Conservation (phyloP, 176 grass and related monocot genomes). For the Carex scoparia region DNA sequence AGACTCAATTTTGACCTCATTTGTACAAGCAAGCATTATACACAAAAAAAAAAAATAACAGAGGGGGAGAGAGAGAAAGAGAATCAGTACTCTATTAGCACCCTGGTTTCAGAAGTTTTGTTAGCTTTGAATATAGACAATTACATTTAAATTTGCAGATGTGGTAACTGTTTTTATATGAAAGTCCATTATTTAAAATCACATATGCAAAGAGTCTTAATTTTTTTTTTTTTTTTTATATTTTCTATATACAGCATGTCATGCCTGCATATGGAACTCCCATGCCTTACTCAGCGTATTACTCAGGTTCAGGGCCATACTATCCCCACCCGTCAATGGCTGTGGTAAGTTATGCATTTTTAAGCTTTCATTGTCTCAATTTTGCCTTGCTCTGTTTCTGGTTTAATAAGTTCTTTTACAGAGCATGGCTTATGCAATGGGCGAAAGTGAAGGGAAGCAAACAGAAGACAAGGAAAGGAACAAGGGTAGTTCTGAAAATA, state of each 20-base stretch:
- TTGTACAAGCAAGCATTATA: neutral
- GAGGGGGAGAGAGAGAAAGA: too few species aligned
- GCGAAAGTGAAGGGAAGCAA: conserved; percentile 20
- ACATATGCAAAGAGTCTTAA: neutral
- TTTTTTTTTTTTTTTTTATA: neutral
- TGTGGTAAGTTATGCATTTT: conserved; percentile 37
- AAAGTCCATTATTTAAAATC: neutral
- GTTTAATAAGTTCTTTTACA: conserved; percentile 43
- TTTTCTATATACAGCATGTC: conserved; percentile 36
- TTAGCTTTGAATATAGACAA: neutral
- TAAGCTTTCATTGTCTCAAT: neutral
- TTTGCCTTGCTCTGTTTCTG: neutral
- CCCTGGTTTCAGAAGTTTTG: neutral
- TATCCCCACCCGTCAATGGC: conserved; percentile 85
- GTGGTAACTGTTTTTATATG: neutral
- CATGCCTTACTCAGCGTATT: conserved; percentile 52
- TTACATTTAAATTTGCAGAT: neutral
- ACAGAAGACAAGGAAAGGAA: conserved; percentile 53
- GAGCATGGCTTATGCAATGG: conserved; percentile 45
- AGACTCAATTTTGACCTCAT: neutral
- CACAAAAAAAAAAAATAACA: neutral
- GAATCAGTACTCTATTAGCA: neutral
- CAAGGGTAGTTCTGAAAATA: conserved; percentile 32
- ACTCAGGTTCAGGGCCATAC: conserved; percentile 55
- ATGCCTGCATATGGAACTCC: conserved; percentile 76